Conservation (phyloP, 768 basidiomycete species). For the Podaxis sp. region DNA sequence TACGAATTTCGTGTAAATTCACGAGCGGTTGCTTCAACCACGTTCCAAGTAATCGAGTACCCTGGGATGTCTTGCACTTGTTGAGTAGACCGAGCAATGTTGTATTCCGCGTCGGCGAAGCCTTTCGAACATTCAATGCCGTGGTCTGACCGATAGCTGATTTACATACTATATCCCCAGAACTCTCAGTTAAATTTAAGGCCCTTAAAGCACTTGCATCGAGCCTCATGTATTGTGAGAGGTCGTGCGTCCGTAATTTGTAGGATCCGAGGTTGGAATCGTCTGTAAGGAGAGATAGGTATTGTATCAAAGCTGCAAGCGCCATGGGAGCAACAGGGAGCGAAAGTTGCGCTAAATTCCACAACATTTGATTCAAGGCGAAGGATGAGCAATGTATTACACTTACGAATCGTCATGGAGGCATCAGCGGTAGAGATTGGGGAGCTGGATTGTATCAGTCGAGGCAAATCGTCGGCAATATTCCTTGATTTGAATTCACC, state of each 20-base stretch:
- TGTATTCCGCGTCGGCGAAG: slow-evolving; percentile 72
- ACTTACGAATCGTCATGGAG: slow-evolving; percentile 54
- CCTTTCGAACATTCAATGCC: slow-evolving; percentile 31
- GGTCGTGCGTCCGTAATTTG: slow-evolving; percentile 81
- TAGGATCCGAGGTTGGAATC: slow-evolving; percentile 78
- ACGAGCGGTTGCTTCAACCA: slow-evolving; percentile 98
- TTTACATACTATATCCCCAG: slow-evolving; percentile 50
- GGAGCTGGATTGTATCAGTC: slow-evolving; percentile 55
- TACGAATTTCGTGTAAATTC: slow-evolving; percentile 90
- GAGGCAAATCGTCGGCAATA: slow-evolving; percentile 76
- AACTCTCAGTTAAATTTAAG: slow-evolving; percentile 77
- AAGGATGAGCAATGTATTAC: not conserved
- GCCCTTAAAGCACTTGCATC: slow-evolving; percentile 95
- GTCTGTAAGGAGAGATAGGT: slow-evolving; percentile 79
- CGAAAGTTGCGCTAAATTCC: slow-evolving; percentile 64
- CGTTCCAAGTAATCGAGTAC: slow-evolving; percentile 78
- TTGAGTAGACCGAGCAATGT: slow-evolving; percentile 89
- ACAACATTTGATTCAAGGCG: slow-evolving; percentile 4
- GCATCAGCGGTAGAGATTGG: slow-evolving; percentile 47
- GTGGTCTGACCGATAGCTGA: not conserved
- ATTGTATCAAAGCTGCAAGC: slow-evolving; percentile 76
- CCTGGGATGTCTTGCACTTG: slow-evolving; percentile 96
- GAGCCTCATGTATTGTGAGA: slow-evolving; percentile 92
- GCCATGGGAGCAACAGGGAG: slow-evolving; percentile 79
- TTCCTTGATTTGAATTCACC: slow-evolving; percentile 85